Evolutionary conservation across 2,329 filamentous ascomycete species (phyloP).

Genomic region (Cryphonectria naterciae): DNA sequence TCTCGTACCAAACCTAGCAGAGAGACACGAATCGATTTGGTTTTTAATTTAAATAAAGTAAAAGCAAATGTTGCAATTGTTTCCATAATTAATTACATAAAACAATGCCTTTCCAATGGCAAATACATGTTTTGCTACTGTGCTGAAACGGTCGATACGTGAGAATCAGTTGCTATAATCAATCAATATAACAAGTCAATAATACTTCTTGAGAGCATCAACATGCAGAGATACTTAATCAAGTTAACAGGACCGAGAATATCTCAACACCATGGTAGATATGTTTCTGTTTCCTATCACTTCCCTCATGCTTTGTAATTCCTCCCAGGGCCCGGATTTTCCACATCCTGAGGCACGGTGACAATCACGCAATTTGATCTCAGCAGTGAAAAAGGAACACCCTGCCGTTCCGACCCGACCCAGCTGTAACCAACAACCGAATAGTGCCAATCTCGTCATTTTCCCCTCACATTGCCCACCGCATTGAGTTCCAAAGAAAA

Average conservation of each 20-base stretch:
- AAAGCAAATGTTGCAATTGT: too few species aligned
- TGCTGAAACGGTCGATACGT: background rate
- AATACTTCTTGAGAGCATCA: background rate
- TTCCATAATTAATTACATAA: too few species aligned
- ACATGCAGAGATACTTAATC: background rate
- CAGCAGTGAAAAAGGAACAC: background rate
- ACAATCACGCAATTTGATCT: conserved; percentile 14
- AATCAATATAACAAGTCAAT: background rate
- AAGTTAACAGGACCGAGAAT: background rate
- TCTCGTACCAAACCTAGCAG: too few species aligned
- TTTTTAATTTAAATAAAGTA: too few species aligned
- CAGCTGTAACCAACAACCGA: conserved; percentile 1
- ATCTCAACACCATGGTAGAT: background rate
- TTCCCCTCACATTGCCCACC: conserved; percentile 23
- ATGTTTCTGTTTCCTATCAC: background rate
- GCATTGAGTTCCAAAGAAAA: background rate
- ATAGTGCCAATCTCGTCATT: conserved; percentile 28
- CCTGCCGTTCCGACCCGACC: background rate
- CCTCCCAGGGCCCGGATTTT: background rate
- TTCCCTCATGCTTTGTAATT: background rate
- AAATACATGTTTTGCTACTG: background rate
- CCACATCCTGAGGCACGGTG: background rate
- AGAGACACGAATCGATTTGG: too few species aligned
- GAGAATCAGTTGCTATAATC: background rate
- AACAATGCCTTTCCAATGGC: background rate